Base-by-base conservation (phyloP, 2,329 filamentous ascomycete species). In the Hymenoscyphus infarciens region DNA sequence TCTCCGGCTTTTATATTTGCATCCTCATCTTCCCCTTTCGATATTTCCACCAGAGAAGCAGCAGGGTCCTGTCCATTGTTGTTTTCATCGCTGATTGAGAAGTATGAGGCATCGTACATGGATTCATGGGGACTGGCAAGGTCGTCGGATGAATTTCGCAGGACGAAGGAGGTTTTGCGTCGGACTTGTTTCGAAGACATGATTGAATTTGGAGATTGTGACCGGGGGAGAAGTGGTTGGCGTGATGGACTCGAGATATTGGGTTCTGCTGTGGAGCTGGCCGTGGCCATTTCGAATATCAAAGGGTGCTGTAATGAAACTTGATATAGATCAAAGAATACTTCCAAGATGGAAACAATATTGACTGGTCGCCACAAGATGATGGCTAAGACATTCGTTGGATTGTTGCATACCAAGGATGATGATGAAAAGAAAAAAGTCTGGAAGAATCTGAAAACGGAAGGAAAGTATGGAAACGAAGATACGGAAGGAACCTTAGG, bases 131-230 rank as follows among this genome's bases (percentile, higher is more conserved):
- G 67, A 64, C 75, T 78, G 2, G 75, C 73, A 27, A 66, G 67
- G 15, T 71, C 72, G 57, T 78, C 75, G 1, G 76, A 77, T 2
- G 77, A 78, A 63, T 78, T 75, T 22, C 61, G 68, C 5, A 66
- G 63, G 7, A 69, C 53, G 61, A 73, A 73, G 16, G 72, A 73
- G 25, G 54, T 59, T 70, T 76, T 73, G 56, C 73, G 60, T 59
- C 72, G 74, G 63, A 78, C 59, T 38, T 68, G 63, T 59, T 70
- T 71, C 2, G 31, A 6, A 7, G 52, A 55, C 55, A 60, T 31
- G 25, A 45, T 58, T 5, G 66, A 59, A 29, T 59, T 61, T 55
- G 65, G 49, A 61, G 66, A 64, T 27, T 64, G 58, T 29, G 62
- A 60, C 57, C 53, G 66, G 15, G 61, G 59, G 49, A 62, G 63